Percentiles rank a stretch among this genome's conserved stretches.
These are phyloP conservation scores for Massarina eburnea DNA, from an alignment of 2,329 filamentous ascomycete species.

Conservation along the genomic window DNA sequence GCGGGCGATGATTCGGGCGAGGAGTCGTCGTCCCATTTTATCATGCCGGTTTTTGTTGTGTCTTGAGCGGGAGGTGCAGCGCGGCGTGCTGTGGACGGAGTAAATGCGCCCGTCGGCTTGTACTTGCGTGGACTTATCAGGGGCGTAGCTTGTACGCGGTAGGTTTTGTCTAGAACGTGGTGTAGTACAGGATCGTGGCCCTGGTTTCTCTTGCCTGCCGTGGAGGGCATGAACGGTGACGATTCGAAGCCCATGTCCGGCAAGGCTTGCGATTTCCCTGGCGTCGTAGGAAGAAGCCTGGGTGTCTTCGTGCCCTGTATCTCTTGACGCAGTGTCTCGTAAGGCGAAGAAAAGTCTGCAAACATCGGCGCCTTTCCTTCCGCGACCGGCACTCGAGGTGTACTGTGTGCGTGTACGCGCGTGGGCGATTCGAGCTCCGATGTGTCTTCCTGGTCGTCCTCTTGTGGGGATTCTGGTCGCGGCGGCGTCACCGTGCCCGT, in stretches of 20 bases:
- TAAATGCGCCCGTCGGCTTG: conserved; percentile 42
- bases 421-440: conserved; percentile 67
- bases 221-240: conserved; percentile 55
- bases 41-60: conserved; percentile 20
- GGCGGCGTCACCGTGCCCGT: conserved; percentile 49
- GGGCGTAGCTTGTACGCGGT: conserved; percentile 89
- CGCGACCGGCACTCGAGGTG: conserved; percentile 51
- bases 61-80: conserved; percentile 26
- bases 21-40: conserved; percentile 44
- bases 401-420: conserved; percentile 58
- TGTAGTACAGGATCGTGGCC: conserved; percentile 80
- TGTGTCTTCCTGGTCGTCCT: conserved; percentile 55
- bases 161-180: conserved; percentile 92
- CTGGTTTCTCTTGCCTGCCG: conserved; percentile 31
- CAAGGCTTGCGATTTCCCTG: conserved; percentile 36
- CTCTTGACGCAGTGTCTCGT: conserved; percentile 71
- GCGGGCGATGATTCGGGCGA: conserved; percentile 61
- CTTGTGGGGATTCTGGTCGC: conserved; percentile 36
- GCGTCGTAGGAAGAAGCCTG: conserved; percentile 38
- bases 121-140: conserved; percentile 63
- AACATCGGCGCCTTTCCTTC: conserved; percentile 47
- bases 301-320: conserved; percentile 49
- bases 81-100: conserved; percentile 39
- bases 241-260: conserved; percentile 49
- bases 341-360: conserved; percentile 72